Base-by-base conservation (phyloP, 2,329 filamentous ascomycete species). In the Pyricularia sp. region DNA sequence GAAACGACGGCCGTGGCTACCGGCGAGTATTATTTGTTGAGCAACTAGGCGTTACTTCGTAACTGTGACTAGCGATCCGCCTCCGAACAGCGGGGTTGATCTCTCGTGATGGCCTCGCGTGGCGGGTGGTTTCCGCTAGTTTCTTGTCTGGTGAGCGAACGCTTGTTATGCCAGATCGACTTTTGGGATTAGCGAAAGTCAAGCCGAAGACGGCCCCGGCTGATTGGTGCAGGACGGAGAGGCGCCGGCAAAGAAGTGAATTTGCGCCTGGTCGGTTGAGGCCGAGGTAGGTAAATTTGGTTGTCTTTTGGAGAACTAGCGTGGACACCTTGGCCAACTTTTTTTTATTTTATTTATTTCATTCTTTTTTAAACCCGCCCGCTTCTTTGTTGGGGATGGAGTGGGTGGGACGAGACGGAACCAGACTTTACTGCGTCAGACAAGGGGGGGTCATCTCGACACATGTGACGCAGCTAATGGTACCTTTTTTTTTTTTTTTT, bases 21-120 rank as follows among this genome's bases (percentile, higher is more conserved):
- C 23, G 23, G 23, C 58, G 23, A n/a, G 58, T 61, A 26, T 61
- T 61, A 25, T 25, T 61, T 26, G n/a, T 23, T 61, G n/a, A 12
- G 58, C 58, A 23, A 42, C 55, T 17, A 61, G 61, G 26, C 42
- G 55, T 64, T 64, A 14, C 50, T 65, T 36, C 20, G 23, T 63
- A 69, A 69, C 68, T 69, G 66, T 68, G 25, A 55, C 58, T 61
- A 61, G 58, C 58, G 58, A 26, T 25, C 58, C 23, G 58, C 58
- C 58, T 61, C 58, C 10, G 23, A 25, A 26, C 58, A 61, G 58
- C 58, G 58, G 58, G 58, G 58, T 61, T 26, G 58, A 25, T 12
- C 58, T 61, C 58, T 61, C 23, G 58, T 61, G 58, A 61, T 10
- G 58, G 23, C n/a, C 58, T 23, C 58, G n/a, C 25, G 58, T 26